phyloP scores from a whole-genome alignment of 2,329 filamentous ascomycete genomes.

The Fusarium heterosporum region DNA sequence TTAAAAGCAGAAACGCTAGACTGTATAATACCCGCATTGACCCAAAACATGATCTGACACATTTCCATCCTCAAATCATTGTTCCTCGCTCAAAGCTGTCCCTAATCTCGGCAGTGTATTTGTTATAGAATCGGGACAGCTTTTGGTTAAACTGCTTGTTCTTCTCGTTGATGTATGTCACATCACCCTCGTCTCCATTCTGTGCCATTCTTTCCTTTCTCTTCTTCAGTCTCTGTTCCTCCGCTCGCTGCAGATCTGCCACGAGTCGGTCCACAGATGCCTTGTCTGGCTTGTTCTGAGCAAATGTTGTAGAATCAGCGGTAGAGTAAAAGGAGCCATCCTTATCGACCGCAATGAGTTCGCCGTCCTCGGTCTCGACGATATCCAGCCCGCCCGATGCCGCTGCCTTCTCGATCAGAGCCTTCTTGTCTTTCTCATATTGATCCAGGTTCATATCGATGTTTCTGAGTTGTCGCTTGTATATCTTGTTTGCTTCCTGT shows the following conservation, averaged over 20 bases:
- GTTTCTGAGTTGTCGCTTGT: slow-evolving; percentile 88
- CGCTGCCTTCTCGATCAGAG: slow-evolving; percentile 85
- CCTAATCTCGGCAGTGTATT: slow-evolving; percentile 96
- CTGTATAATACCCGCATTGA: slow-evolving; percentile 49
- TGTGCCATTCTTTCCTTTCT: slow-evolving; percentile 80
- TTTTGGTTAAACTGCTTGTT: slow-evolving; percentile 99
- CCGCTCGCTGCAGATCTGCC: slow-evolving; percentile 85
- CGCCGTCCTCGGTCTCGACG: slow-evolving; percentile 93
- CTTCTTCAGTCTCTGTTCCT: slow-evolving; percentile 88
- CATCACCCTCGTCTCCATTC: slow-evolving; percentile 87
- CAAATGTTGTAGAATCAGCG: slow-evolving; percentile 82
- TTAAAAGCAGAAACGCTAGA: slow-evolving; percentile 47
- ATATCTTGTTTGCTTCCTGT: slow-evolving; percentile 89
- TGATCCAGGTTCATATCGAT: slow-evolving; percentile 80
- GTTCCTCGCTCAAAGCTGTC: slow-evolving; percentile 98
- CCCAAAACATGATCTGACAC: slow-evolving; percentile 26
- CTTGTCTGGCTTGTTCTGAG: slow-evolving; percentile 87
- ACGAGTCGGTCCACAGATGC: slow-evolving; percentile 90
- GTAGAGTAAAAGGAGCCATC: slow-evolving; percentile 93
- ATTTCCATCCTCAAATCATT: slow-evolving; percentile 75
- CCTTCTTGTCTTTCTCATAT: slow-evolving; percentile 90
- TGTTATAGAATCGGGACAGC: slow-evolving; percentile 94
- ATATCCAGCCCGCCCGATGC: slow-evolving; percentile 88
- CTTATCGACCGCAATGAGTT: slow-evolving; percentile 92
- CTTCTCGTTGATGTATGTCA: slow-evolving; percentile 99